These are phyloP conservation scores for Aurinia saxatilis DNA, from an alignment of 345 rosid species.

Conservation along the genomic window DNA sequence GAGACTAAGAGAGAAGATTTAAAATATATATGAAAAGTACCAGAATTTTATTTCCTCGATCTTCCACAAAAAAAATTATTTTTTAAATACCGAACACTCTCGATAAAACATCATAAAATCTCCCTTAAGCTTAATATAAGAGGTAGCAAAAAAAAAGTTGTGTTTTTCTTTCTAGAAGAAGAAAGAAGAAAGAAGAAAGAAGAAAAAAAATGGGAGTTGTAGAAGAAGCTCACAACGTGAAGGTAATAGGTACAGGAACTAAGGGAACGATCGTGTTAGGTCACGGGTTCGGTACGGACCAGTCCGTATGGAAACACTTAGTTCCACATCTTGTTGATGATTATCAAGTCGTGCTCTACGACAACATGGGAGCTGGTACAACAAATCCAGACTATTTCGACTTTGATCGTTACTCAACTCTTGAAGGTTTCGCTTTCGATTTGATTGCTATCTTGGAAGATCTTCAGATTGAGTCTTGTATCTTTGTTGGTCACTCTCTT, in stretches of 20 bases:
- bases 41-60: too few species aligned
- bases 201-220: constrained; percentile 52
- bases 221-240: constrained; percentile 83
- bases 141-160: neutral
- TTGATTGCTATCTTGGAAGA: constrained; percentile 79
- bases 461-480: constrained; percentile 43
- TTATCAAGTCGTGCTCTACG: constrained; percentile 59
- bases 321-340: constrained; percentile 73
- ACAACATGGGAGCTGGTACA: constrained; percentile 92
- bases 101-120: neutral
- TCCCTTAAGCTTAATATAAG: neutral
- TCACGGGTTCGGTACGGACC: constrained; percentile 93
- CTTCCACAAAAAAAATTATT: neutral
- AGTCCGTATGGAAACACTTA: constrained; percentile 88
- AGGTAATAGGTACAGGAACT: constrained; percentile 57
- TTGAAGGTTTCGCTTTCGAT: constrained; percentile 76
- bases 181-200: neutral
- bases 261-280: constrained; percentile 51
- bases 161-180: too few species aligned
- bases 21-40: too few species aligned
- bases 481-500: constrained; percentile 79
- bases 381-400: constrained; percentile 89
- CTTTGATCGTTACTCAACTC: constrained; percentile 57
- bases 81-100: neutral
- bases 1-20: too few species aligned